Evolutionary conservation across 2,329 filamentous ascomycete species (phyloP).

Genomic region (Neopestalotiopsis rosae): DNA sequence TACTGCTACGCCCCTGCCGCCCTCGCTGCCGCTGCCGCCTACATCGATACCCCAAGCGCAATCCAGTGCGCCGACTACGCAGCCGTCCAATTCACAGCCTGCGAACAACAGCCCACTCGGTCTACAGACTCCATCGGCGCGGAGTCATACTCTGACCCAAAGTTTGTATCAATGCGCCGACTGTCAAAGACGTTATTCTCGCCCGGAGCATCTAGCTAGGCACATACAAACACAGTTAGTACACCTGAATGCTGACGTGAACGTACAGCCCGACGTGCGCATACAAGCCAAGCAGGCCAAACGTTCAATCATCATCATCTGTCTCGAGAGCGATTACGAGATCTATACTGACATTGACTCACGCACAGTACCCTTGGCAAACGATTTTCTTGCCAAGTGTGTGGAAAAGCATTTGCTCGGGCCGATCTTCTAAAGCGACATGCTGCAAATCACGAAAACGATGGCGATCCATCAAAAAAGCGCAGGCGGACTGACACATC

Average conservation of each 20-base stretch:
- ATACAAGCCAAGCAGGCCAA: background rate
- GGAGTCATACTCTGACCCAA: slow-evolving; percentile 28
- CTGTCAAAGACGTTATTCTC: slow-evolving; percentile 56
- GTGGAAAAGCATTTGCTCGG: slow-evolving; percentile 58
- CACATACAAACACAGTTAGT: slow-evolving; percentile 31
- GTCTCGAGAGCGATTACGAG: background rate
- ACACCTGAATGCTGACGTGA: background rate
- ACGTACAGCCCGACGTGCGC: background rate
- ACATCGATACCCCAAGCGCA: slow-evolving; percentile 7
- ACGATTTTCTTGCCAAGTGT: slow-evolving; percentile 43
- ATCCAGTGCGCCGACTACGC: background rate
- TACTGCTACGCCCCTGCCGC: slow-evolving; percentile 3
- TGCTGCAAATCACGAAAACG: slow-evolving; percentile 55
- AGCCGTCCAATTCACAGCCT: background rate
- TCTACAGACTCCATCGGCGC: slow-evolving; percentile 21
- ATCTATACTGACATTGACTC: slow-evolving; percentile 5
- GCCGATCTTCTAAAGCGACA: slow-evolving; percentile 60
- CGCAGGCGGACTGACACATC: slow-evolving; percentile 51
- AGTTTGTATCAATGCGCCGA: slow-evolving; percentile 57
- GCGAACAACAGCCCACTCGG: background rate
- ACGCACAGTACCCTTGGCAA: slow-evolving; percentile 26
- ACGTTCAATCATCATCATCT: background rate
- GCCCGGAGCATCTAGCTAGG: slow-evolving; percentile 57
- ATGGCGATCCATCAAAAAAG: slow-evolving; percentile 50
- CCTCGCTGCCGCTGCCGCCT: slow-evolving; percentile 8